These are phyloP conservation scores for Diaporthe capsici DNA, from an alignment of 2,329 filamentous ascomycete genomes.

Conservation along the genomic window DNA sequence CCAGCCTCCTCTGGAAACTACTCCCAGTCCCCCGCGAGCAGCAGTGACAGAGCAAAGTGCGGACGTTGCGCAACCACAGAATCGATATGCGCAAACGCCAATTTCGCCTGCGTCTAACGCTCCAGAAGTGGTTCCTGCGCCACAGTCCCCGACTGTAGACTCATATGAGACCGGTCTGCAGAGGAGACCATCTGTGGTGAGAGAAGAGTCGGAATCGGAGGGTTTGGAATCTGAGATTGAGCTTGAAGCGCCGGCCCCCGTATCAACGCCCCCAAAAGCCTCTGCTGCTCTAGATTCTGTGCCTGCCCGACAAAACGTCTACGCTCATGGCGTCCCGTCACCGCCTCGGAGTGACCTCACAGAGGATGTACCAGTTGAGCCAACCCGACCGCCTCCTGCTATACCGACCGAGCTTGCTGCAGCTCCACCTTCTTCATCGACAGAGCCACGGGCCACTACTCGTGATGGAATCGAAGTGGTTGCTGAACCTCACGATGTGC, in stretches of 20 bases:
- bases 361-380: constrained; percentile 25
- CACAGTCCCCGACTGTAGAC: constrained; percentile 1
- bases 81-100: not conserved
- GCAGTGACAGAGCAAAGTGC: not conserved
- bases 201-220: constrained; percentile 53
- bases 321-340: constrained; percentile 40
- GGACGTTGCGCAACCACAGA: not conserved
- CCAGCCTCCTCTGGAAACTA: constrained; percentile 23
- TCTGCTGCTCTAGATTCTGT: constrained; percentile 53
- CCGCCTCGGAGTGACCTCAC: constrained; percentile 40
- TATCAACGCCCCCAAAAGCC: constrained; percentile 44
- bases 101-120: constrained; percentile 40
- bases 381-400: constrained; percentile 16
- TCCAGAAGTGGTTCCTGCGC: constrained; percentile 28
- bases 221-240: constrained; percentile 48
- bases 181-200: constrained; percentile 61
- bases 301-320: constrained; percentile 51
- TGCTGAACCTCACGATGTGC: constrained; percentile 36
- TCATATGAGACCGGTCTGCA: constrained; percentile 9
- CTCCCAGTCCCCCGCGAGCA: constrained; percentile 6
- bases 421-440: constrained; percentile 30
- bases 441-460: constrained; percentile 35
- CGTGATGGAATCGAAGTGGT: constrained; percentile 34
- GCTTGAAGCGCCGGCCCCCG: constrained; percentile 37
- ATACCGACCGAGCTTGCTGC: constrained; percentile 35